phyloP scores from a whole-genome alignment of 2,329 filamentous ascomycete genomes.

The Acephala macrosclerotiorum region DNA sequence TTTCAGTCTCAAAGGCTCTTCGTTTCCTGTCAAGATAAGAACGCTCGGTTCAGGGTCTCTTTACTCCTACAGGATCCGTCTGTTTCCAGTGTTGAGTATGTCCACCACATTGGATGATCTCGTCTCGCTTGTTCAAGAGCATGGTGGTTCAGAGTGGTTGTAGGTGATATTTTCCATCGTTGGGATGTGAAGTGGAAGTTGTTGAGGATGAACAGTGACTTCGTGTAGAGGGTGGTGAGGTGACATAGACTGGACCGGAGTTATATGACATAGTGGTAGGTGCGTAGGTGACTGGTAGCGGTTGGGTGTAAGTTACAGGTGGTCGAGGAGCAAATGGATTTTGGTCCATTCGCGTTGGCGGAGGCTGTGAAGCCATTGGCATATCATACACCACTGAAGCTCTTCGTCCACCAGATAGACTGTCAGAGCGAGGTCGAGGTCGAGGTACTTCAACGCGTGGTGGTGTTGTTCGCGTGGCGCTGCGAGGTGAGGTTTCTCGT shows the following conservation, averaged over 20 bases:
- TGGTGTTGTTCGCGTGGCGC: constrained; percentile 13
- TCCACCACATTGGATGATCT: background rate
- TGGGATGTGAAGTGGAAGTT: constrained; percentile 10
- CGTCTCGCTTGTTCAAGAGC: background rate
- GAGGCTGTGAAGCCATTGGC: constrained; percentile 27
- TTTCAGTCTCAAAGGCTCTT: background rate
- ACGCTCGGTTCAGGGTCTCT: background rate
- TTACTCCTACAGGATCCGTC: background rate
- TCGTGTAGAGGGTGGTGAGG: background rate
- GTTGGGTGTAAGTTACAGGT: constrained; percentile 18
- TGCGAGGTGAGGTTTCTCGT: constrained; percentile 13
- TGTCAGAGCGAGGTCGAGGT: background rate
- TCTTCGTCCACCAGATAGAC: background rate
- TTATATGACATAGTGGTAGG: constrained; percentile 20
- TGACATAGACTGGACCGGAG: constrained; percentile 12
- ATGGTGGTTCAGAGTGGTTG: constrained; percentile 23
- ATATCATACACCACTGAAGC: constrained; percentile 7
- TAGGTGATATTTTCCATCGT: constrained; percentile 41
- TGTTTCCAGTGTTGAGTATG: background rate
- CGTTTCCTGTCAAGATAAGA: background rate
- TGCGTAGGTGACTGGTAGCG: constrained; percentile 22
- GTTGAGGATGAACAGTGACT: background rate
- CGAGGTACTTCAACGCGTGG: constrained; percentile 19
- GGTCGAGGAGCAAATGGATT: constrained; percentile 35
- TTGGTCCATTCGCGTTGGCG: constrained; percentile 13